A percentile compares a stretch with the other conserved stretches of the same genome.
These are phyloP conservation scores for Diplodia scrobiculata DNA, from an alignment of 2,329 filamentous ascomycete genomes.

Conservation along the genomic window DNA sequence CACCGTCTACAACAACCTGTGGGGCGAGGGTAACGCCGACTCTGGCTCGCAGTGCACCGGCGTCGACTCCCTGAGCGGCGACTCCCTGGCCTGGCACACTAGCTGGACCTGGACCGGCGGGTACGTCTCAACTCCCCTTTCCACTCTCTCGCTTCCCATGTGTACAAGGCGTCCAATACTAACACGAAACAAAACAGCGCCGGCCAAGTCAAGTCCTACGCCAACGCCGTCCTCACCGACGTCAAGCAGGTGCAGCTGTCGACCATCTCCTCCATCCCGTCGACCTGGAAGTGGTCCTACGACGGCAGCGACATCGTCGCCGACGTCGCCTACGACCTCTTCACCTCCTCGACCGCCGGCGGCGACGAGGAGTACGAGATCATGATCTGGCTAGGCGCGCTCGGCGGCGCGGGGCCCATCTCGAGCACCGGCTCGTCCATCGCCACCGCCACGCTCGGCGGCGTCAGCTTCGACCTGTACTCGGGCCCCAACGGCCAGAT, in stretches of 20 bases:
- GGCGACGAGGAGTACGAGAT: slow-evolving; percentile 60
- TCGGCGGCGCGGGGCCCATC: slow-evolving; percentile 62
- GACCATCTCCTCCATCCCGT: slow-evolving; percentile 47
- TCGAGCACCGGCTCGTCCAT: slow-evolving; percentile 58
- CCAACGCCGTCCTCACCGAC: slow-evolving; percentile 46
- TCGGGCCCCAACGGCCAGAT: slow-evolving; percentile 62
- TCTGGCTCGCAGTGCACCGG: slow-evolving; percentile 53
- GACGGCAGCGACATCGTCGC: slow-evolving; percentile 54
- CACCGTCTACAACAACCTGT: slow-evolving; percentile 49
- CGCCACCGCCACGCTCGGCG: slow-evolving; percentile 58
- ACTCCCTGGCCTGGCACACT: slow-evolving; percentile 50
- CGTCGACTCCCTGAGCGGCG: slow-evolving; percentile 45
- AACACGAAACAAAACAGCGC: slow-evolving; percentile 30
- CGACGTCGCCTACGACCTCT: slow-evolving; percentile 65
- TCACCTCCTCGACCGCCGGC: slow-evolving; percentile 55
- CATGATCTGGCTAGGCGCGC: slow-evolving; percentile 66
- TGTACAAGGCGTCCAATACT: background rate
- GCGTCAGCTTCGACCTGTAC: slow-evolving; percentile 61
- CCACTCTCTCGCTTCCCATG: background rate
- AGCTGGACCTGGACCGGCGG: slow-evolving; percentile 50
- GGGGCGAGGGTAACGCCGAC: slow-evolving; percentile 46
- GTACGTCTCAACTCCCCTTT: slow-evolving; percentile 35
- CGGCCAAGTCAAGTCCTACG: slow-evolving; percentile 49
- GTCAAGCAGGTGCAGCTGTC: slow-evolving; percentile 40
- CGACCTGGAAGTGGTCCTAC: slow-evolving; percentile 55